phyloP scores from a whole-genome alignment of 208 protist genomes.

The Crithidia acanthocephali region DNA sequence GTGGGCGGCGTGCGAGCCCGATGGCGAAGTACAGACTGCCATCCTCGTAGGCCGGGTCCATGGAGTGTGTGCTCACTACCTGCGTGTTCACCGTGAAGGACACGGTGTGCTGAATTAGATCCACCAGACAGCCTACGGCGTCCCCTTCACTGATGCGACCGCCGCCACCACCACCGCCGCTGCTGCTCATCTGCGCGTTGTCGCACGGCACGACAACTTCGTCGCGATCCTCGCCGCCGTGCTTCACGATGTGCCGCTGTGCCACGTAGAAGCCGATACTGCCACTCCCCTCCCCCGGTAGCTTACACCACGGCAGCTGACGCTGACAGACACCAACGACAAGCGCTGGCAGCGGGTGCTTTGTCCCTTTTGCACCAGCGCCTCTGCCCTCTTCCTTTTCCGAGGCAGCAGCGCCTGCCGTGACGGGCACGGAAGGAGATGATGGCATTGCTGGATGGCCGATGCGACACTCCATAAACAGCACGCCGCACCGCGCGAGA shows the following conservation, averaged over 20 bases:
- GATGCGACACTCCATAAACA: slow-evolving; percentile 73
- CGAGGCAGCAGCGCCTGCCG: not conserved
- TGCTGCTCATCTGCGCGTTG: slow-evolving; percentile 20
- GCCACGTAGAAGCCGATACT: slow-evolving; percentile 76
- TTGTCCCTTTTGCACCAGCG: too few species aligned
- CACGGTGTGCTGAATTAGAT: slow-evolving; percentile 61
- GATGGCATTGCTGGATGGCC: not conserved
- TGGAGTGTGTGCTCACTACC: slow-evolving; percentile 27
- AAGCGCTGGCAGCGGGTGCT: slow-evolving; percentile 31
- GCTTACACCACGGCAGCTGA: slow-evolving; percentile 42
- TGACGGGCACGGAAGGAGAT: too few species aligned
- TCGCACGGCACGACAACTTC: slow-evolving; percentile 41
- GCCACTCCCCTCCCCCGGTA: slow-evolving; percentile 69
- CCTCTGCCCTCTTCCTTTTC: not conserved
- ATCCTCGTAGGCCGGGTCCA: slow-evolving; percentile 24
- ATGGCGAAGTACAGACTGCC: slow-evolving; percentile 61
- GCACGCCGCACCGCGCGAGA: slow-evolving; percentile 46
- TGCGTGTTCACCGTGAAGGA: slow-evolving; percentile 71
- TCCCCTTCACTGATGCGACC: slow-evolving; percentile 54
- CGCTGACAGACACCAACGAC: slow-evolving; percentile 66
- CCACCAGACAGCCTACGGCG: slow-evolving; percentile 71
- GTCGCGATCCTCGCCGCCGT: slow-evolving; percentile 52
- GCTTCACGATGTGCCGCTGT: slow-evolving; percentile 65
- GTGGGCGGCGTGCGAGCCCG: slow-evolving; percentile 54
- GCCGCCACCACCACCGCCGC: slow-evolving; percentile 9